Conservation (phyloP, 148 eudicot species). For the Rhododendron griersonianum region DNA sequence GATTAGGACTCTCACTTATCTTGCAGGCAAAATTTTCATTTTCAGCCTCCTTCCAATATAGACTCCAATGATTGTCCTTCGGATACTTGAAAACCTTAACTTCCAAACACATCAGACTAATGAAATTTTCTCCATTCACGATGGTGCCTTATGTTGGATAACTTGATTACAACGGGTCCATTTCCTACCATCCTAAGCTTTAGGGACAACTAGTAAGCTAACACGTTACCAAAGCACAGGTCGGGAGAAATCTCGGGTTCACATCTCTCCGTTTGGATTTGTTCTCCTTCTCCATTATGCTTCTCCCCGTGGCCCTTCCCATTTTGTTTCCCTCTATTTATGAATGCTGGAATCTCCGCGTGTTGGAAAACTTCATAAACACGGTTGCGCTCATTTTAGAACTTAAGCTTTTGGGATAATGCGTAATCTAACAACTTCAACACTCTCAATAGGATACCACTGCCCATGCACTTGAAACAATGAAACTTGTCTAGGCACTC, state of each 20-base stretch:
- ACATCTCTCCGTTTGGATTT: background rate
- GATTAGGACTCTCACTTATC: background rate
- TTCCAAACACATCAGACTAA: background rate
- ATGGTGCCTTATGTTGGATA: background rate
- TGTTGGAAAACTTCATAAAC: background rate
- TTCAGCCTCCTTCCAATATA: background rate
- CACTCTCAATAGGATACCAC: background rate
- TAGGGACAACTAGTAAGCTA: background rate
- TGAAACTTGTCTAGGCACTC: background rate
- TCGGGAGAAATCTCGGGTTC: background rate
- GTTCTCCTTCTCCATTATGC: background rate
- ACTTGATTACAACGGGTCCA: background rate
- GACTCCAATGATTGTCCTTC: background rate
- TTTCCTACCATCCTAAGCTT: background rate
- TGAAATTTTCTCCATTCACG: background rate
- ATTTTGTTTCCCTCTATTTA: background rate
- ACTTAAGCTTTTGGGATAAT: background rate
- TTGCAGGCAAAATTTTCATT: conserved; percentile 2
- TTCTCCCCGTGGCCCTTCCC: background rate
- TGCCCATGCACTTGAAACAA: background rate
- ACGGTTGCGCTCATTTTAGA: background rate
- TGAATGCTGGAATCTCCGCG: background rate
- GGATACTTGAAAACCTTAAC: background rate
- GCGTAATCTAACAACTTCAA: background rate
- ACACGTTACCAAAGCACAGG: background rate